These are phyloP conservation scores for Sporothrix sp. DNA, from an alignment of 2,329 filamentous ascomycete species.

Conservation along the genomic window DNA sequence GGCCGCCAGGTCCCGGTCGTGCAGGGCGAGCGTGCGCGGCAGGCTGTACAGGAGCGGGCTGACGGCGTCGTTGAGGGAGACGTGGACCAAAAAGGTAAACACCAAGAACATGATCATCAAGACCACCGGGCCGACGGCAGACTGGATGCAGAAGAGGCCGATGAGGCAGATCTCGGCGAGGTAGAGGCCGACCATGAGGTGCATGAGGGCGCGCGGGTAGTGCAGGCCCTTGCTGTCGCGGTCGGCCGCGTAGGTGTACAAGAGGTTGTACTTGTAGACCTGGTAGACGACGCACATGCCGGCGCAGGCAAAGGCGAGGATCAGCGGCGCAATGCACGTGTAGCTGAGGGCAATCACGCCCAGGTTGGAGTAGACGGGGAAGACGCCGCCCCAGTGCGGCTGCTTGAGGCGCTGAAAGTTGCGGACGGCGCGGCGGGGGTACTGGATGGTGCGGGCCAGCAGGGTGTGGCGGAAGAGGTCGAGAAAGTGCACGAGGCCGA, in stretches of 20 bases:
- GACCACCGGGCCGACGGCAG: conserved; percentile 57
- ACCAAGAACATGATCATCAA: conserved; percentile 67
- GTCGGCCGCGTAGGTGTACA: conserved; percentile 68
- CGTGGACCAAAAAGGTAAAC: conserved; percentile 67
- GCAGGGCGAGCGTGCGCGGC: conserved; percentile 51
- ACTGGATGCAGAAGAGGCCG: conserved; percentile 66
- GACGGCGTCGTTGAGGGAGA: conserved; percentile 60
- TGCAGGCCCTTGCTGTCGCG: conserved; percentile 84
- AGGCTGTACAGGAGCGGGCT: conserved; percentile 62
- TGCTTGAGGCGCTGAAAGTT: conserved; percentile 60
- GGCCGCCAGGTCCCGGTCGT: conserved; percentile 21
- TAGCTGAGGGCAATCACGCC: conserved; percentile 69
- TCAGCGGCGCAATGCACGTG: conserved; percentile 71
- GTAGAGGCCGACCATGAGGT: conserved; percentile 74
- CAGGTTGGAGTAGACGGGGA: conserved; percentile 67
- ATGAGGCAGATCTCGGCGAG: conserved; percentile 70
- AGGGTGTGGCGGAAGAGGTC: conserved; percentile 37
- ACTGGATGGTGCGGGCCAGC: conserved; percentile 61
- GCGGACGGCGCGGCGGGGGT: conserved; percentile 71
- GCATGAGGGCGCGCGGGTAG: conserved; percentile 81
- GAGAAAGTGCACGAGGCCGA: conserved; percentile 63
- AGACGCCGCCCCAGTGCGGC: conserved; percentile 67
- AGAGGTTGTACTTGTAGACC: conserved; percentile 76
- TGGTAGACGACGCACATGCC: conserved; percentile 73
- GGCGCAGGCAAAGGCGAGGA: conserved; percentile 69